Evolutionary conservation across 768 basidiomycete genomes (phyloP).

Genomic region (Clitopilus passeckerianus): DNA sequence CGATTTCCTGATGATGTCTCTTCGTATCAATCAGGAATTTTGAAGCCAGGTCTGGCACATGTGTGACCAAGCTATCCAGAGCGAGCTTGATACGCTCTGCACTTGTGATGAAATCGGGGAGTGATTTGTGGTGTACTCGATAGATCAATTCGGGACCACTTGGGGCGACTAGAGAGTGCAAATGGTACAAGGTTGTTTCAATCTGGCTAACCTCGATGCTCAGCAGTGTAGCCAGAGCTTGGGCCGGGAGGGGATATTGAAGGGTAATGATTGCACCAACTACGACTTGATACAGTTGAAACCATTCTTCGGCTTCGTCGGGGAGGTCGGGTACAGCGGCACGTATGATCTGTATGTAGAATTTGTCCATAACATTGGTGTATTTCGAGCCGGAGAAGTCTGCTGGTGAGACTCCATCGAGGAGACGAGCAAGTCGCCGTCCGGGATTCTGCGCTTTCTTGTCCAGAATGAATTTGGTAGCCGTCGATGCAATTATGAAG

Average conservation of each 20-base stretch:
- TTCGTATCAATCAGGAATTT: not conserved
- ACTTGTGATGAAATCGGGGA: not conserved
- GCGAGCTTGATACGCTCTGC: not conserved
- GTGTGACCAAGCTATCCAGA: not conserved
- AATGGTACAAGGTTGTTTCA: not conserved
- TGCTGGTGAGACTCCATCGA: not conserved
- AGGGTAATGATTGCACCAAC: not conserved
- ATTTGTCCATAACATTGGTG: not conserved
- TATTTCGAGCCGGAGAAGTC: not conserved
- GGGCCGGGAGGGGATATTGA: not conserved
- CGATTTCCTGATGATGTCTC: not conserved
- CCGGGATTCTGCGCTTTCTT: not conserved
- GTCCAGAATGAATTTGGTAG: not conserved
- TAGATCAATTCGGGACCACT: not conserved
- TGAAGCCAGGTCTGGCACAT: not conserved
- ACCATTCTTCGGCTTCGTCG: not conserved
- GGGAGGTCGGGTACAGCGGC: not conserved
- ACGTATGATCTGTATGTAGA: not conserved
- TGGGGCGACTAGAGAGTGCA: not conserved
- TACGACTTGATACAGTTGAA: not conserved
- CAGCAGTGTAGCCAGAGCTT: not conserved
- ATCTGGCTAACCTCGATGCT: not conserved
- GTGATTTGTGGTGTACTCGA: not conserved
- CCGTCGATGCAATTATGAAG: conserved; percentile 1
- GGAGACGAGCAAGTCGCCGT: not conserved